Percentiles rank a stretch among this genome's conserved stretches.
These are phyloP conservation scores for Balakata baccata DNA, from an alignment of 345 rosid genomes.

Conservation along the genomic window DNA sequence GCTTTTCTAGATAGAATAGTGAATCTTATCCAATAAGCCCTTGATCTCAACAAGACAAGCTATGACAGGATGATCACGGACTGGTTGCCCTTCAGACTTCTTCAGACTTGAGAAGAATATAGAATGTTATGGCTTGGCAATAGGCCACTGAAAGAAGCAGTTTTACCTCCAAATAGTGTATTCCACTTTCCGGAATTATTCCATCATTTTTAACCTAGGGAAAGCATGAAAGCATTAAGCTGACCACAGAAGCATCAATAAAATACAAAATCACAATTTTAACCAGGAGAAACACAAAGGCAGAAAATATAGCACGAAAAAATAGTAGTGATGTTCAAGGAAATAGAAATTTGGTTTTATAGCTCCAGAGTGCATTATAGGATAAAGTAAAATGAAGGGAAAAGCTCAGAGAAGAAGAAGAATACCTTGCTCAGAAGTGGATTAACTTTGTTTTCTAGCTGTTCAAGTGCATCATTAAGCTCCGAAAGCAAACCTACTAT, in stretches of 20 bases:
- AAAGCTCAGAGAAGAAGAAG: constrained; percentile 1
- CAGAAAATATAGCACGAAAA: background rate
- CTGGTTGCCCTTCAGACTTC: constrained; percentile 81
- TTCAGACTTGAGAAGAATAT: constrained; percentile 92
- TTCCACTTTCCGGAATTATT: constrained; percentile 41
- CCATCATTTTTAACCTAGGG: constrained; percentile 53
- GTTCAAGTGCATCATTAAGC: constrained; percentile 60
- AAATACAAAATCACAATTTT: background rate
- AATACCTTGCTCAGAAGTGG: constrained; percentile 67
- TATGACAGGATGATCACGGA: constrained; percentile 89
- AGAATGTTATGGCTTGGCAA: constrained; percentile 84
- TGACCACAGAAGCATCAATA: constrained; percentile 2
- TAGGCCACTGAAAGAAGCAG: constrained; percentile 71
- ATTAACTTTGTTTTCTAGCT: constrained; percentile 67
- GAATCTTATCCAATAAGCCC: constrained; percentile 71
- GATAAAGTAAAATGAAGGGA: background rate
- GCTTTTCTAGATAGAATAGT: background rate
- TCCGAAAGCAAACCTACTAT: constrained; percentile 80
- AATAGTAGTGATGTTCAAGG: background rate
- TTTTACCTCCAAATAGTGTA: constrained; percentile 71
- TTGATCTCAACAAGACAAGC: constrained; percentile 82
- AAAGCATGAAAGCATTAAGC: constrained; percentile 15
- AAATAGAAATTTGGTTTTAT: background rate
- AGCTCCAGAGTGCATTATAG: background rate
- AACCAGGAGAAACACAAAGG: background rate